Evolutionary conservation across 2,329 filamentous ascomycete genomes (phyloP).

Genomic region (Eutypella sp.): DNA sequence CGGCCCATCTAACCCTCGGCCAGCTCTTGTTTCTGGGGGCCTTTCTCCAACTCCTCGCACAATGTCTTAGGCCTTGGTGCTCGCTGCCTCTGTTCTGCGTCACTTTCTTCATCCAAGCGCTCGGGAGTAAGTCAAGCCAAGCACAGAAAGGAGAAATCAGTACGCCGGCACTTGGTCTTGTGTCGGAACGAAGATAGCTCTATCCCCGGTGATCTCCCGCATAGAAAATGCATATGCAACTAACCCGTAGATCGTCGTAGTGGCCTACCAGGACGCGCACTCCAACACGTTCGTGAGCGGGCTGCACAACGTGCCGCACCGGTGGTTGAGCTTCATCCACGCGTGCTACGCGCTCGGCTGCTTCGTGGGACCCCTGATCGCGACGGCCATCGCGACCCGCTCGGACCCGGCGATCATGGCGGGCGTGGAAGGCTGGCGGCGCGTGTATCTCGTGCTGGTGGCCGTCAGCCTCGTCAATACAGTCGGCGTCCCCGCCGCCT

Average conservation of each 20-base stretch:
- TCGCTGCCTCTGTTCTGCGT: conserved; percentile 52
- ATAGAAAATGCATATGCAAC: no score
- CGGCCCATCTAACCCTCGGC: conserved; percentile 49
- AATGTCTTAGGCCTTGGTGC: conserved; percentile 50
- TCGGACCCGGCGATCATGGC: conserved; percentile 15
- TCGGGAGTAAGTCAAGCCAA: conserved; percentile 40
- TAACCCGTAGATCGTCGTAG: no score
- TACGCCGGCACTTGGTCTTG: no score
- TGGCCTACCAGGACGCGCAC: conserved; percentile 60
- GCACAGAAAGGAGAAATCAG: no score
- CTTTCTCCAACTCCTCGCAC: conserved; percentile 46
- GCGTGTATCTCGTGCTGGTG: conserved; percentile 53
- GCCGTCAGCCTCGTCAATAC: conserved; percentile 49
- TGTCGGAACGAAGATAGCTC: no score
- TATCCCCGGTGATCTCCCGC: background rate
- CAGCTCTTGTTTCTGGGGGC: conserved; percentile 53
- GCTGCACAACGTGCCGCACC: conserved; percentile 44
- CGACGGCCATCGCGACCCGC: conserved; percentile 42
- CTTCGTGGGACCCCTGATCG: conserved; percentile 51
- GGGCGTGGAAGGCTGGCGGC: conserved; percentile 38
- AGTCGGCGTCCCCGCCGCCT: conserved; percentile 40
- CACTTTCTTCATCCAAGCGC: conserved; percentile 52
- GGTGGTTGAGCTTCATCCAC: conserved; percentile 60
- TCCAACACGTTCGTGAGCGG: conserved; percentile 57
- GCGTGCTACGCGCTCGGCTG: conserved; percentile 57